Evolutionary conservation across 2,329 filamentous ascomycete species (phyloP), one percentile per base, ranked within the genome.

Genomic region (Fusarium falciforme): DNA sequence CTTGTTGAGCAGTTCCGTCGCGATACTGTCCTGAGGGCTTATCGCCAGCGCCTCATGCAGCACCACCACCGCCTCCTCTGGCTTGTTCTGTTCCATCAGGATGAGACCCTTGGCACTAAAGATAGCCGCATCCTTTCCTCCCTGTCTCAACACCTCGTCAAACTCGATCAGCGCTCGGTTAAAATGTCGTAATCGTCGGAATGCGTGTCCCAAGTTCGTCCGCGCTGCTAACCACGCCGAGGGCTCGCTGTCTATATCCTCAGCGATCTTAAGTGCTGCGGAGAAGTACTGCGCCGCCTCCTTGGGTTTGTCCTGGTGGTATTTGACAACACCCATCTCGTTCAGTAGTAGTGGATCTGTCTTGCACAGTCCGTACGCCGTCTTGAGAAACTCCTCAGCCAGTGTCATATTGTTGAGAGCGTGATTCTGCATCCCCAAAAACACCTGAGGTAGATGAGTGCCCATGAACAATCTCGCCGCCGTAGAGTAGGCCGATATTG

Each of bases 361-460:
- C 77, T 92, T 90, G 85, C 94, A 97, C 14, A 97, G 87, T 0
- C 90, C 88, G 81, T 96, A 97, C 0, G 96, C 95, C 4, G 94
- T 95, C 78, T 94, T 95, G 52, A 98, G 89, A 81, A 98, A 99
- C 82, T 99, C 96, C 74, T 97, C 93, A 0, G 97, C 96, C 17
- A 98, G 88, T 1, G 92, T 92, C 90, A 98, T 94, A 78, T 99
- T 98, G 83, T 97, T 97, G 69, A 99, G 89, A 20, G 96, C 94
- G 57, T 98, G 92, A 83, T 99, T 97, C 82, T 99, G 97, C 96
- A 99, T 99, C 8, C 97, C 96, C 29, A 99, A 86, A 81, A 98
- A 99, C 4, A 99, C 90, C 79, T 98, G 96, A 0, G 96, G 96
- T 1, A 99, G 88, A 81, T 99, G 97, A 0, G 96, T 98, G 42